Percentiles rank a stretch among this genome's conserved stretches.
Conservation (phyloP, 805 yeast species). For the Huiozyma naganishii region DNA sequence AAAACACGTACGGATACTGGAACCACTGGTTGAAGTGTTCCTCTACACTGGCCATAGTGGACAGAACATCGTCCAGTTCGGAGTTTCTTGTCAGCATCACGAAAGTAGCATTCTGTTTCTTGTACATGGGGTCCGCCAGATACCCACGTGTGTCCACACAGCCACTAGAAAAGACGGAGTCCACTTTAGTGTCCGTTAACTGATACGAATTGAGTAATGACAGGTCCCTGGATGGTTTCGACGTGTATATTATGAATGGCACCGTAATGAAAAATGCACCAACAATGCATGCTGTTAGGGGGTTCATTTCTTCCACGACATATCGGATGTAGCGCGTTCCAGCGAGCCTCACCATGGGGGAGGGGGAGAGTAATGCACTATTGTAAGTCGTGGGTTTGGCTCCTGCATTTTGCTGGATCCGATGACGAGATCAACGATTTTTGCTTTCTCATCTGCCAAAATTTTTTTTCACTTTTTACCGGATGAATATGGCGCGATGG, state of each 20-base stretch:
- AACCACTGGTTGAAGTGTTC: conserved; percentile 90
- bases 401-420: not conserved
- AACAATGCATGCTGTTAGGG: conserved; percentile 1
- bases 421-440: not conserved
- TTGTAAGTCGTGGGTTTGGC: not conserved
- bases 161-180: conserved; percentile 43
- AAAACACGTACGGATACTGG: conserved; percentile 83
- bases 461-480: not conserved
- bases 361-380: not conserved
- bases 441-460: not conserved
- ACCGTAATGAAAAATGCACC: conserved; percentile 4
- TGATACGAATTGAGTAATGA: conserved; percentile 9
- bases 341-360: not conserved
- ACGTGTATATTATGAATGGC: conserved; percentile 2
- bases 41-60: conserved; percentile 66
- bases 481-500: no score
- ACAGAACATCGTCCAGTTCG: conserved; percentile 67
- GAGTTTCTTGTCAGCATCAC: conserved; percentile 75
- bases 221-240: not conserved
- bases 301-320: conserved; percentile 1
- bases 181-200: conserved; percentile 19
- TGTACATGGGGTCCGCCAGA: conserved; percentile 11
- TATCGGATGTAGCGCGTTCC: not conserved
- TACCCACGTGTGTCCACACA: conserved; percentile 41
- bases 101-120: conserved; percentile 70